A percentile compares a stretch with the other conserved stretches of the same genome.
phyloP scores from a whole-genome alignment of 2,329 filamentous ascomycete species.

The Ophiostoma pallidulum region DNA sequence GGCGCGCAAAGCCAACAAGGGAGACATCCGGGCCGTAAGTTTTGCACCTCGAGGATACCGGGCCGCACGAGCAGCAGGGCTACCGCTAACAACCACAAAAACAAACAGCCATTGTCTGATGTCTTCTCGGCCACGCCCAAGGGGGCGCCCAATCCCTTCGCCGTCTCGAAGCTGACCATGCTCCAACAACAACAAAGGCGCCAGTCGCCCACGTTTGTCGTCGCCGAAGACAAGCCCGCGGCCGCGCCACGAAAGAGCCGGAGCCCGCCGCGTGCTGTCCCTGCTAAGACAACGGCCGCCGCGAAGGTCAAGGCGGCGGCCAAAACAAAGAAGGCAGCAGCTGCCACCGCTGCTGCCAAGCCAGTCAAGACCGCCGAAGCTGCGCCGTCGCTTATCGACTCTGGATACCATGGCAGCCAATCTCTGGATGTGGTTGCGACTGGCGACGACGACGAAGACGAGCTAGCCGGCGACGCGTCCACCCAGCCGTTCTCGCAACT shows the following conservation, averaged over 20 bases:
- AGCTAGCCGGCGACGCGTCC: constrained; percentile 11
- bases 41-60: too few species aligned
- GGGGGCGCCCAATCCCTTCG: constrained; percentile 44
- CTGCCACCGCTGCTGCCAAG: not conserved
- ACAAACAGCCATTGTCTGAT: constrained; percentile 47
- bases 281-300: constrained; percentile 6
- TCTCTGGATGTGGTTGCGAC: constrained; percentile 39
- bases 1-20: constrained; percentile 47
- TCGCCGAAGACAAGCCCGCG: constrained; percentile 42
- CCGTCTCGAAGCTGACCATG: constrained; percentile 32
- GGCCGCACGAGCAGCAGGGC: not conserved
- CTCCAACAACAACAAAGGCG: constrained; percentile 39
- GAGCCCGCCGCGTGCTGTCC: constrained; percentile 18
- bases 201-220: constrained; percentile 32
- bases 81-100: not conserved
- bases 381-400: constrained; percentile 43
- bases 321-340: constrained; percentile 5
- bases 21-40: constrained; percentile 56
- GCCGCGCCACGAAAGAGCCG: constrained; percentile 19
- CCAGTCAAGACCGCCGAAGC: constrained; percentile 22
- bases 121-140: constrained; percentile 48
- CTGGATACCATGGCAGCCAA: constrained; percentile 64
- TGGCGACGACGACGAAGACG: constrained; percentile 21
- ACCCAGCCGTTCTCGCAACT: constrained; percentile 1
- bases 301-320: not conserved